phyloP scores from a whole-genome alignment of 208 protist genomes.

The Wallacemonas rigidus region DNA sequence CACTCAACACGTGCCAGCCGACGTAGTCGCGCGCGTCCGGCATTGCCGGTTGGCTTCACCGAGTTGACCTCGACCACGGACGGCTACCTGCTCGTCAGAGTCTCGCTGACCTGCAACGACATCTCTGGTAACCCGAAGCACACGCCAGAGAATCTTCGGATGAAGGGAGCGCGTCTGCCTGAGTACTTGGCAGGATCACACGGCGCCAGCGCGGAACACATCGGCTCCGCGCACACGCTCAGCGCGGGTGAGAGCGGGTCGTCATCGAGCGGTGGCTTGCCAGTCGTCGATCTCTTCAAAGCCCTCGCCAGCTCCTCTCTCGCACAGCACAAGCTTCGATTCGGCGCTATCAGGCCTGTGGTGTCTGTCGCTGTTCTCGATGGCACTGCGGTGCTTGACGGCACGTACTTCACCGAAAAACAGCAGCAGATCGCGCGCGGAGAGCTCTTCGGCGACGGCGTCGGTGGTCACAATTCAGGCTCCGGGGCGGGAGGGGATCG shows the following conservation, averaged over 20 bases:
- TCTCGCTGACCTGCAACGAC: conserved; percentile 61
- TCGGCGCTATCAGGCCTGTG: conserved; percentile 59
- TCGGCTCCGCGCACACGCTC: neutral
- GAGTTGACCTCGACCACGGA: conserved; percentile 35
- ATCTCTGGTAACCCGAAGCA: conserved; percentile 66
- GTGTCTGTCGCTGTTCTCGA: conserved; percentile 69
- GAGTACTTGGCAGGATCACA: conserved; percentile 10
- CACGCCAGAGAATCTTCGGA: conserved; percentile 34
- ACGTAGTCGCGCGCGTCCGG: neutral
- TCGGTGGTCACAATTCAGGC: neutral
- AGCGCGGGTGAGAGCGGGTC: neutral
- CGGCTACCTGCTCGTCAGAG: conserved; percentile 50
- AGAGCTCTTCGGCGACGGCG: conserved; percentile 14
- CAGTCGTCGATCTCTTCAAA: conserved; percentile 60
- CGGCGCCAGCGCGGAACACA: conserved; percentile 2
- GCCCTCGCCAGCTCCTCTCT: conserved; percentile 53
- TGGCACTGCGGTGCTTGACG: conserved; percentile 8
- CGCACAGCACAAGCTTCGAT: conserved; percentile 72
- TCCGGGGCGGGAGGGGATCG: neutral
- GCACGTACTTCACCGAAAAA: conserved; percentile 12
- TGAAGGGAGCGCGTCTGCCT: conserved; percentile 47
- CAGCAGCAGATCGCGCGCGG: conserved; percentile 13
- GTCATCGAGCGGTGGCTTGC: conserved; percentile 3
- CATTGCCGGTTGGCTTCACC: neutral
- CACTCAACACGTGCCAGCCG: neutral